These are phyloP conservation scores for Fomitopsis pulvina DNA, from an alignment of 768 basidiomycete genomes.

Conservation along the genomic window DNA sequence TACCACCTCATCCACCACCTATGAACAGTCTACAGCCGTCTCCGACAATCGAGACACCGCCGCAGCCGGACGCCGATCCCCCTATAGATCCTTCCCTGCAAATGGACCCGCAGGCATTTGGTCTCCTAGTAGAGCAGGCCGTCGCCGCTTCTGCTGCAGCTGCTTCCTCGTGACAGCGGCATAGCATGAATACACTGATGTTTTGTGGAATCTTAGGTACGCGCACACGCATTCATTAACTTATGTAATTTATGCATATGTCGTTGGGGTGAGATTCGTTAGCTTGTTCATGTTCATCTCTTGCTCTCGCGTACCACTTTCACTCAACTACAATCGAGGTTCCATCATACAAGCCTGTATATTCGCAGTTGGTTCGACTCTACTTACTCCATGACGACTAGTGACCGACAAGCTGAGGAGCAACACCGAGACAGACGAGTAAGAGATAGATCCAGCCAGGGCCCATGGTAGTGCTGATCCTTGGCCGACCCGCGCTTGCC, in stretches of 20 bases:
- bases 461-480: neutral
- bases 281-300: neutral
- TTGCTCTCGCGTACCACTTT: neutral
- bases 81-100: neutral
- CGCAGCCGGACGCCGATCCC: neutral
- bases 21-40: neutral
- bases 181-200: neutral
- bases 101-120: neutral
- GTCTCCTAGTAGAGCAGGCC: neutral
- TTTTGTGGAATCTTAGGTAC: neutral
- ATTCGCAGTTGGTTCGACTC: too few species aligned
- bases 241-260: neutral
- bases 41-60: neutral
- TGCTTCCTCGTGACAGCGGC: neutral
- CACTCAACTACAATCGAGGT: neutral
- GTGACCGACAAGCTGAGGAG: neutral
- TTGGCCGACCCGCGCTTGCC: neutral
- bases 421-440: constrained; percentile 1
- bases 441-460: constrained; percentile 1
- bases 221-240: neutral
- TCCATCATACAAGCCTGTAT: too few species aligned
- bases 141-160: neutral
- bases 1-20: neutral
- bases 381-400: neutral
- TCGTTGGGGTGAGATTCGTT: neutral